A percentile compares a stretch with the other conserved stretches of the same genome.
Conservation (phyloP, 1,284 basidiomycete genomes). For the Cutaneotrichosporon sp. region DNA sequence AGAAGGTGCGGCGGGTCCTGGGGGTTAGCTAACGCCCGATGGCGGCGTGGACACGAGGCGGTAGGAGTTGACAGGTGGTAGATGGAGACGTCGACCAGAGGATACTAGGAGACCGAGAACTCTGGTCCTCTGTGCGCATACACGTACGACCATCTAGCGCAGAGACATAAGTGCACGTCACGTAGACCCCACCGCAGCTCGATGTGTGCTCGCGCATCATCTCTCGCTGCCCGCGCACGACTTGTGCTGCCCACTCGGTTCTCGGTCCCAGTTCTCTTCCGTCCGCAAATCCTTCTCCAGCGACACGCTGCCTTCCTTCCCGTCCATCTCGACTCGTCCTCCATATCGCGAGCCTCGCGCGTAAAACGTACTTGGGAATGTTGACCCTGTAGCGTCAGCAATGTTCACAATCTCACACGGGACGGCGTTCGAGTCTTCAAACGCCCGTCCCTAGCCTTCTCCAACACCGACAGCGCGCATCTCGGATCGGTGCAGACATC, state of each 20-base stretch:
- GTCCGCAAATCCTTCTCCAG: not conserved
- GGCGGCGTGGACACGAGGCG: not conserved
- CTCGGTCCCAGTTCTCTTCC: not conserved
- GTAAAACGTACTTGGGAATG: constrained; percentile 19
- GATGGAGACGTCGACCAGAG: not conserved
- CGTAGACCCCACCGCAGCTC: not conserved
- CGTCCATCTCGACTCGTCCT: not conserved
- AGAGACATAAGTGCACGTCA: not conserved
- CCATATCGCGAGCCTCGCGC: not conserved
- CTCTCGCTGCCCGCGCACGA: not conserved
- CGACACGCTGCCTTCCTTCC: not conserved
- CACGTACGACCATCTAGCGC: not conserved
- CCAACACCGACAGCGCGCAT: constrained; percentile 1
- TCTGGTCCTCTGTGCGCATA: not conserved
- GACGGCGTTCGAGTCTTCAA: not conserved
- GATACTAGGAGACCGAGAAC: not conserved
- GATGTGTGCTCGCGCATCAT: not conserved
- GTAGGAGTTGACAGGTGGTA: not conserved
- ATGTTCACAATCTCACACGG: not conserved
- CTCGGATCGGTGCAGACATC: not conserved
- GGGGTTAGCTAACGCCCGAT: constrained; percentile 10
- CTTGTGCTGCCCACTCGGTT: not conserved
- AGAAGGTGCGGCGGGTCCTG: constrained; percentile 60
- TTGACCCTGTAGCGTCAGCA: constrained; percentile 18
- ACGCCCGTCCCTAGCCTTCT: not conserved